phyloP scores from a whole-genome alignment of 371 early-diverging fungal genomes.

The Syncephalastrum contaminatum region DNA sequence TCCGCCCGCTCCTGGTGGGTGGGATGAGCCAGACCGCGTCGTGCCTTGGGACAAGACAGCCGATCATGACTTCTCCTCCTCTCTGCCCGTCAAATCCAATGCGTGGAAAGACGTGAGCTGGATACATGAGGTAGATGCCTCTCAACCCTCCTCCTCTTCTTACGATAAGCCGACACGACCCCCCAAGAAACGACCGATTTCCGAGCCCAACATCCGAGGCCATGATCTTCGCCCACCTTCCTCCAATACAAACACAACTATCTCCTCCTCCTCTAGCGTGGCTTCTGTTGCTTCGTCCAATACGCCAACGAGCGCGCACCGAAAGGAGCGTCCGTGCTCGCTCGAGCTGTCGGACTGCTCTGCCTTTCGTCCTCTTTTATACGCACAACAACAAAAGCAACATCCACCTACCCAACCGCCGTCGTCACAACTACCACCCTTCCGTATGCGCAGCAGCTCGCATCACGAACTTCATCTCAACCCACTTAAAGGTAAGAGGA shows the following conservation, averaged over 20 bases:
- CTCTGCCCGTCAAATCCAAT: slow-evolving; percentile 5
- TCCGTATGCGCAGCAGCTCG: too few species aligned
- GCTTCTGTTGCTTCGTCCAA: background rate
- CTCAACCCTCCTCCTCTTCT: background rate
- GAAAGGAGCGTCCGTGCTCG: too few species aligned
- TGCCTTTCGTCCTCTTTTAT: background rate
- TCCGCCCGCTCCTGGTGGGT: slow-evolving; percentile 24
- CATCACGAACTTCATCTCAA: too few species aligned
- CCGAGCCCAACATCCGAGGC: too few species aligned
- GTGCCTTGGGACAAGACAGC: slow-evolving; percentile 21
- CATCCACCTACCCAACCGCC: background rate
- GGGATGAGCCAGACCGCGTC: slow-evolving; percentile 30
- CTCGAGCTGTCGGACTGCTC: background rate
- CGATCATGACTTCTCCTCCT: slow-evolving; percentile 18
- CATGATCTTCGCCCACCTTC: slow-evolving; percentile 1
- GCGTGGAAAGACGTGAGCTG: slow-evolving; percentile 11
- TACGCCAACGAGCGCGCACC: background rate
- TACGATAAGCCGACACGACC: too few species aligned
- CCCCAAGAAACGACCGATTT: too few species aligned
- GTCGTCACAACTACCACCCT: too few species aligned
- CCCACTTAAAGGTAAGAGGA: too few species aligned
- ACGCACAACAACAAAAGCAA: slow-evolving; percentile 1
- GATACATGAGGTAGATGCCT: slow-evolving; percentile 8
- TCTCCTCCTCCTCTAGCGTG: slow-evolving; percentile 6
- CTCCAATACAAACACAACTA: background rate